phyloP scores from a whole-genome alignment of 371 early-diverging fungal species.

The Rhizopus delemar region DNA sequence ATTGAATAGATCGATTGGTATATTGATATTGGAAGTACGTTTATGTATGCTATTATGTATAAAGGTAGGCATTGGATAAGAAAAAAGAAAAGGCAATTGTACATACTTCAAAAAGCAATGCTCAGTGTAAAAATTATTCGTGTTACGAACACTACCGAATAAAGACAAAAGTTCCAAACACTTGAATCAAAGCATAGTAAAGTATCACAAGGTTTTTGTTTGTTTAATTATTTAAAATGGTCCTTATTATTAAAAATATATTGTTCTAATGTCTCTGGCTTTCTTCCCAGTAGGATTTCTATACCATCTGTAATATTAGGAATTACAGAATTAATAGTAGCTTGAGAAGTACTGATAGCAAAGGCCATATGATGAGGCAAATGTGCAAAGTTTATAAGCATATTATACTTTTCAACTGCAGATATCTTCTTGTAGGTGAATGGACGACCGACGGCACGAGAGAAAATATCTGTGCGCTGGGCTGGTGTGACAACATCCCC shows the following conservation, averaged over 20 bases:
- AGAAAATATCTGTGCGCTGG: constrained; percentile 13
- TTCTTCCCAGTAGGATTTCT: constrained; percentile 15
- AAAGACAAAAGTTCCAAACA: too few relatives aligned
- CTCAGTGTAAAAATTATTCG: too few relatives aligned
- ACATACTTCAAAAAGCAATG: too few relatives aligned
- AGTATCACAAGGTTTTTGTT: too few relatives aligned
- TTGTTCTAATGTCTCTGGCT: constrained; percentile 11
- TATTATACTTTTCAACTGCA: constrained; percentile 14
- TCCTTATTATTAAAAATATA: neutral
- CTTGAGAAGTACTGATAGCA: neutral
- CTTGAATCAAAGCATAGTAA: too few relatives aligned
- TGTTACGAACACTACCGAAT: too few relatives aligned
- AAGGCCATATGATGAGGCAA: constrained; percentile 7
- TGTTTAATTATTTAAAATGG: neutral
- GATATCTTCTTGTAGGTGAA: constrained; percentile 15
- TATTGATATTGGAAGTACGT: too few relatives aligned
- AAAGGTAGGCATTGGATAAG: too few relatives aligned
- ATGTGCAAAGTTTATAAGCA: constrained; percentile 2
- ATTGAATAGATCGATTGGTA: too few relatives aligned
- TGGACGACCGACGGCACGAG: constrained; percentile 13
- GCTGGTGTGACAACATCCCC: constrained; percentile 8
- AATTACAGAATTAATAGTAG: neutral
- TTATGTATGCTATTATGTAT: too few relatives aligned
- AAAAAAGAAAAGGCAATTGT: too few relatives aligned
- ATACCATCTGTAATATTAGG: neutral